A percentile compares a stretch with the other conserved stretches of the same genome.
Evolutionary conservation across 805 yeast genomes (phyloP).

Genomic region (Danielozyma ontarioensis): DNA sequence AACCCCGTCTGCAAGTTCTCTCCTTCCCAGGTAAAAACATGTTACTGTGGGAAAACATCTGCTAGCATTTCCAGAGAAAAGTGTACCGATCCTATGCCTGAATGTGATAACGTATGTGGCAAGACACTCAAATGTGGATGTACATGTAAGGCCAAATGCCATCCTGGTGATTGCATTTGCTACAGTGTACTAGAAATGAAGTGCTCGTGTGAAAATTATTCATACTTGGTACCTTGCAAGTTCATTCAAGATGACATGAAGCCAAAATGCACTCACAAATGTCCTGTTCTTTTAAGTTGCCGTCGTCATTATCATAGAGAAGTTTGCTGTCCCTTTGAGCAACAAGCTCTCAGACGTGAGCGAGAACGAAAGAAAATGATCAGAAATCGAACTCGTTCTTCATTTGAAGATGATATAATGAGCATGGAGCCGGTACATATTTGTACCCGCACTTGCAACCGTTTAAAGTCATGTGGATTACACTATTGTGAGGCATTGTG

Average conservation of each 20-base stretch:
- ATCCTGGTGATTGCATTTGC: conserved; percentile 73
- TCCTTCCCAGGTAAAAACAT: conserved; percentile 55
- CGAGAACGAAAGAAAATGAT: conserved; percentile 47
- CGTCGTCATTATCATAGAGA: conserved; percentile 71
- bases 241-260: conserved; percentile 44
- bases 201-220: conserved; percentile 60
- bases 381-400: conserved; percentile 39
- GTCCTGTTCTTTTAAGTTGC: conserved; percentile 72
- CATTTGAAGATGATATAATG: conserved; percentile 41
- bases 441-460: conserved; percentile 63
- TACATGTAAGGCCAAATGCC: conserved; percentile 64
- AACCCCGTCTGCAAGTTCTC: conserved; percentile 50
- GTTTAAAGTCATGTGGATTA: conserved; percentile 51
- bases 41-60: conserved; percentile 74
- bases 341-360: conserved; percentile 51
- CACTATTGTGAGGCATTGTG: conserved; percentile 70
- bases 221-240: conserved; percentile 60
- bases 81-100: conserved; percentile 78
- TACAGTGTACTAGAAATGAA: conserved; percentile 41
- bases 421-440: conserved; percentile 68
- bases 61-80: conserved; percentile 40
- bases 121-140: conserved; percentile 70
- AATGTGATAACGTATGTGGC: conserved; percentile 63
- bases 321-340: conserved; percentile 68
- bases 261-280: conserved; percentile 67